A percentile compares a stretch with the other conserved stretches of the same genome.
Conservation (phyloP, 2,329 filamentous ascomycete species). For the Spiromastix sp. region DNA sequence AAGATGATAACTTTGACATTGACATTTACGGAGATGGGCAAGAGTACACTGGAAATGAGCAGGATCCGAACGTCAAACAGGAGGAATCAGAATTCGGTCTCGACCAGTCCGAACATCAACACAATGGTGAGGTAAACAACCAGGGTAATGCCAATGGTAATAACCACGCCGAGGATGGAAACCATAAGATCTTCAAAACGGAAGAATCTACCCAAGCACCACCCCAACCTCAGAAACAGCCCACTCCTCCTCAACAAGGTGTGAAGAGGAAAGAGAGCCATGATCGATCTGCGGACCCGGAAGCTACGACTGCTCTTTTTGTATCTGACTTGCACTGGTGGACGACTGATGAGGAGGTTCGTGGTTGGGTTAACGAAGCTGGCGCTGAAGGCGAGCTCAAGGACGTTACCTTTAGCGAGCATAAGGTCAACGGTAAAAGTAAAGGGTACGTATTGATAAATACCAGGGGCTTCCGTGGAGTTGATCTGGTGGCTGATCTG, state of each 20-base stretch:
- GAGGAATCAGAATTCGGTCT: slow-evolving; percentile 31
- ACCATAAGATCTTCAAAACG: slow-evolving; percentile 13
- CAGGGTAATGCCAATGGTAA: slow-evolving; percentile 17
- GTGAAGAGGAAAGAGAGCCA: slow-evolving; percentile 51
- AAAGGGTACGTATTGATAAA: slow-evolving; percentile 64
- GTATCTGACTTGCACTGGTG: slow-evolving; percentile 93
- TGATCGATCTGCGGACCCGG: slow-evolving; percentile 45
- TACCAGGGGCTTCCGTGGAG: too few relatives aligned
- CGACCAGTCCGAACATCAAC: slow-evolving; percentile 25
- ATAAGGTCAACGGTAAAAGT: slow-evolving; percentile 98
- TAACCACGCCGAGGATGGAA: slow-evolving; percentile 17
- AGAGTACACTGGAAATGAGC: slow-evolving; percentile 33
- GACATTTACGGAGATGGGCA: slow-evolving; percentile 57
- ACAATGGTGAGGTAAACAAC: slow-evolving; percentile 15
- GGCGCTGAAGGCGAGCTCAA: slow-evolving; percentile 74
- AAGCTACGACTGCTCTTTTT: slow-evolving; percentile 62
- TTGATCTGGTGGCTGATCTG: slow-evolving; percentile 10
- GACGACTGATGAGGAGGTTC: slow-evolving; percentile 90
- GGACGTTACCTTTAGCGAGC: slow-evolving; percentile 93
- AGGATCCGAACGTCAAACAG: slow-evolving; percentile 36
- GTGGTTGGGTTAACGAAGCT: slow-evolving; percentile 73
- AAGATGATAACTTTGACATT: slow-evolving; percentile 62
- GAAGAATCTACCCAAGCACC: slow-evolving; percentile 14
- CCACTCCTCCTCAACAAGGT: slow-evolving; percentile 42
- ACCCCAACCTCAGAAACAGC: slow-evolving; percentile 12